Percentiles rank a stretch among this genome's conserved stretches.
phyloP scores from a whole-genome alignment of 495 filamentous ascomycete species.

The Platismatia glauca region DNA sequence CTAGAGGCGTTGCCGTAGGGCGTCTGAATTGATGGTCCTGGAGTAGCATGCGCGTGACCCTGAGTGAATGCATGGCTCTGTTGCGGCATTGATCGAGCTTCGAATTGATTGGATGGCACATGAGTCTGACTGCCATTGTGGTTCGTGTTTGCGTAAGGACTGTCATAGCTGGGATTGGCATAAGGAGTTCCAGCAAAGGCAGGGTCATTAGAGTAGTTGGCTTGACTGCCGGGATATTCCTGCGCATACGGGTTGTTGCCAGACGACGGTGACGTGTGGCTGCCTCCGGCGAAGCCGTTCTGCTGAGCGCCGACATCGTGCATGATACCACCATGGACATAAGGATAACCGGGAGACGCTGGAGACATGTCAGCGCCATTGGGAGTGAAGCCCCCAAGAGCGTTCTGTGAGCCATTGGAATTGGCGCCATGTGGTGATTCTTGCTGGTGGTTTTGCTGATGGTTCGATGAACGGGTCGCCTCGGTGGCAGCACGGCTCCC shows the following conservation, averaged over 20 bases:
- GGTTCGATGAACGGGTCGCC: background rate
- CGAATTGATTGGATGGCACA: background rate
- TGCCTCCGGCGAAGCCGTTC: background rate
- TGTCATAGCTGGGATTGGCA: background rate
- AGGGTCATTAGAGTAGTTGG: background rate
- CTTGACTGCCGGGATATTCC: background rate
- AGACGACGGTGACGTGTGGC: background rate
- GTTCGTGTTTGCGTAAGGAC: constrained; percentile 1
- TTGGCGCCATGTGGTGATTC: background rate
- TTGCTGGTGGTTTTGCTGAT: no score
- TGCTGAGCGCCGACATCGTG: background rate
- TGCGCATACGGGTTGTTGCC: background rate
- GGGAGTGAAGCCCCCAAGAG: background rate
- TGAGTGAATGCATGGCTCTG: constrained; percentile 1
- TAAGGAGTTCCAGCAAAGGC: background rate
- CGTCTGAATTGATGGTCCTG: background rate
- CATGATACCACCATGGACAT: constrained; percentile 3
- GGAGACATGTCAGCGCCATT: constrained; percentile 1
- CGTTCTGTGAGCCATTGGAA: constrained; percentile 3
- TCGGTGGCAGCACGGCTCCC: constrained; percentile 26
- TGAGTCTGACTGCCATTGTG: constrained; percentile 1
- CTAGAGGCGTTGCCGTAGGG: background rate
- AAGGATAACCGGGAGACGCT: constrained; percentile 2
- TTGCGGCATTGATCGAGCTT: background rate
- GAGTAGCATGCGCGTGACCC: background rate